Base-by-base conservation (phyloP, 2,329 filamentous ascomycete species). In the Coniochaeta sp. region DNA sequence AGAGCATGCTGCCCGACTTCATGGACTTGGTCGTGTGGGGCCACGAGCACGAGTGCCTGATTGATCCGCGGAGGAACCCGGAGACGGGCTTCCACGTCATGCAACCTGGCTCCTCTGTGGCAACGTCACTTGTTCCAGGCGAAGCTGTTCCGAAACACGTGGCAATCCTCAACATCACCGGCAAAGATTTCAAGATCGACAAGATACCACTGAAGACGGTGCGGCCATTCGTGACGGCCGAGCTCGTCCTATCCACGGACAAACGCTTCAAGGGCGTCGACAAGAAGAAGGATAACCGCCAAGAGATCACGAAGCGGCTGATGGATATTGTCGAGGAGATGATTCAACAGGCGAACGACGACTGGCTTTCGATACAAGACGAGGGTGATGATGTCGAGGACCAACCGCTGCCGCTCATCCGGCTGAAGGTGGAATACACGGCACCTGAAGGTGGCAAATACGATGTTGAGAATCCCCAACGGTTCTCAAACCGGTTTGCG, bases 21-120 rank as follows among this genome's bases (percentile, higher is more conserved):
- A 74, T 99, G 56, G 87, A 99, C 63, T 76, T 99, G 5, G 83
- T 99, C 0, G 80, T 99, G 48, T 99, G 94, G 94, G 94, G 94
- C 3, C 94, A 99, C 62, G 94, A 99, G 68, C 94, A 99, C 64
- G 92, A 99, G 67, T 99, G 94, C 63, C 67, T 92, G 7, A 95
- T 99, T 57, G 85, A 96, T 42, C 94, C 94, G 0, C 73, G 75
- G 1, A 76, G 83, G 46, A 99, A 97, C 60, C 82, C 87, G 0
- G 90, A 96, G 62, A 96, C 86, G 47, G 87, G 86, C 0, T 99
- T 99, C 60, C 84, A 94, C 59, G 92, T 99, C 56, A 96, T 99
- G 82, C 94, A 99, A 62, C 94, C 94, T 1, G 94, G 94, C 0
- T 99, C 94, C 0, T 97, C 94, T 0, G 87, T 99, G 0, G 94